A percentile compares a stretch with the other conserved stretches of the same genome.
These are phyloP conservation scores for Ascocoryne sarcoides DNA, from an alignment of 2,329 filamentous ascomycete genomes.

Conservation along the genomic window DNA sequence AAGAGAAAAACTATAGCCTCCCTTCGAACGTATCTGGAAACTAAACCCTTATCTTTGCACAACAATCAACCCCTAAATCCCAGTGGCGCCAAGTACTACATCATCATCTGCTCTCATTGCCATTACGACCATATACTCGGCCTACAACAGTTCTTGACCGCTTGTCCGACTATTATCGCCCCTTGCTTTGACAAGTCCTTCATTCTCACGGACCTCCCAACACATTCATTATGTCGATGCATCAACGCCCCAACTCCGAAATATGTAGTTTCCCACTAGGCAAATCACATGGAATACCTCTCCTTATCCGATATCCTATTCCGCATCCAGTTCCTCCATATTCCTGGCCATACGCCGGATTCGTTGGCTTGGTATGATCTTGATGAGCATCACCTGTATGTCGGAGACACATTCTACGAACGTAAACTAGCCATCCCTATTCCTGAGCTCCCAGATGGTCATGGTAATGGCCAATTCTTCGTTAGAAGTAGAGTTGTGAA, in stretches of 20 bases:
- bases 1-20: slow-evolving; percentile 26
- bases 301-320: slow-evolving; percentile 21
- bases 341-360: slow-evolving; percentile 39
- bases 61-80: slow-evolving; percentile 31
- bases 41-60: slow-evolving; percentile 30
- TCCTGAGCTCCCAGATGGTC: slow-evolving; percentile 23
- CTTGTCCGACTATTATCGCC: slow-evolving; percentile 26
- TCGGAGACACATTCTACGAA: slow-evolving; percentile 39
- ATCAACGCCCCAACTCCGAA: slow-evolving; percentile 30
- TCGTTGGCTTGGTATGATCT: slow-evolving; percentile 37
- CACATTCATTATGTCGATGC: slow-evolving; percentile 34
- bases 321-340: slow-evolving; percentile 35
- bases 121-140: slow-evolving; percentile 36
- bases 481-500: too few relatives aligned
- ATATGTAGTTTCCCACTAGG: slow-evolving; percentile 35
- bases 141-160: slow-evolving; percentile 18
- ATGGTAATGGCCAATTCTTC: too few relatives aligned
- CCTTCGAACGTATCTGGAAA: slow-evolving; percentile 35
- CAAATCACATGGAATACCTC: slow-evolving; percentile 30
- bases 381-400: slow-evolving; percentile 35
- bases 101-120: slow-evolving; percentile 38
- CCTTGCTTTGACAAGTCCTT: slow-evolving; percentile 32
- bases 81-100: slow-evolving; percentile 28
- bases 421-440: slow-evolving; percentile 19
- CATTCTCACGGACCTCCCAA: slow-evolving; percentile 31